Evolutionary conservation across 192 early-diverging fungal species (phyloP).

Genomic region (Coemansia sp.): DNA sequence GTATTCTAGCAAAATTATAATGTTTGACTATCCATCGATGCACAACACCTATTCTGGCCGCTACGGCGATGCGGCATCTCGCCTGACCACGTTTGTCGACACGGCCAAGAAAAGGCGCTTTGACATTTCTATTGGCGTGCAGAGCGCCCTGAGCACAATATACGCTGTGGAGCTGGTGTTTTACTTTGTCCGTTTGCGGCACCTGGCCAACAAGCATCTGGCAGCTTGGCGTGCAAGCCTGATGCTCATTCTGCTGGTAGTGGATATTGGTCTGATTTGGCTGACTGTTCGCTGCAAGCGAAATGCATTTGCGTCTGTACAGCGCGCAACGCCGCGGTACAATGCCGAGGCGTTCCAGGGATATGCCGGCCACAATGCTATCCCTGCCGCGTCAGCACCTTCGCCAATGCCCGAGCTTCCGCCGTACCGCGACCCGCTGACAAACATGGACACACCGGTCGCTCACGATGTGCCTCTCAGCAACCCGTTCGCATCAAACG

Average conservation of each 20-base stretch:
- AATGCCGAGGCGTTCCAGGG: not conserved
- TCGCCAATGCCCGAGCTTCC: not conserved
- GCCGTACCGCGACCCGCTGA: constrained; percentile 1
- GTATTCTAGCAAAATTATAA: not conserved
- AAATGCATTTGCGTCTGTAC: not conserved
- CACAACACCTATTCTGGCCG: not conserved
- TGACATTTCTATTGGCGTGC: constrained; percentile 47
- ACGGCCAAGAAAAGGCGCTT: constrained; percentile 28
- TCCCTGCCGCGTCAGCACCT: not conserved
- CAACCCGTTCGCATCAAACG: constrained; percentile 6
- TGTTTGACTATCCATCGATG: constrained; percentile 33
- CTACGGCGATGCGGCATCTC: constrained; percentile 13
- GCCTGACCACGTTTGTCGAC: constrained; percentile 2
- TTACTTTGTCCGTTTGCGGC: constrained; percentile 43
- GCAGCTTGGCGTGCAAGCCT: constrained; percentile 46
- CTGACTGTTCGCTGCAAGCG: constrained; percentile 40
- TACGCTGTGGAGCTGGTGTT: constrained; percentile 38
- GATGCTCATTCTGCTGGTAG: constrained; percentile 36
- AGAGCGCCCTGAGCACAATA: constrained; percentile 27
- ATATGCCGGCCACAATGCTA: not conserved
- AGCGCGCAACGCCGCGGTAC: not conserved
- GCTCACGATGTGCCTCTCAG: not conserved
- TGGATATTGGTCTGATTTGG: constrained; percentile 47
- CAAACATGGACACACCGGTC: not conserved
- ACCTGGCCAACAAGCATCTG: constrained; percentile 24